These are phyloP conservation scores for Silene noctiflora DNA, from an alignment of 179 eudicot species.

Conservation along the genomic window DNA sequence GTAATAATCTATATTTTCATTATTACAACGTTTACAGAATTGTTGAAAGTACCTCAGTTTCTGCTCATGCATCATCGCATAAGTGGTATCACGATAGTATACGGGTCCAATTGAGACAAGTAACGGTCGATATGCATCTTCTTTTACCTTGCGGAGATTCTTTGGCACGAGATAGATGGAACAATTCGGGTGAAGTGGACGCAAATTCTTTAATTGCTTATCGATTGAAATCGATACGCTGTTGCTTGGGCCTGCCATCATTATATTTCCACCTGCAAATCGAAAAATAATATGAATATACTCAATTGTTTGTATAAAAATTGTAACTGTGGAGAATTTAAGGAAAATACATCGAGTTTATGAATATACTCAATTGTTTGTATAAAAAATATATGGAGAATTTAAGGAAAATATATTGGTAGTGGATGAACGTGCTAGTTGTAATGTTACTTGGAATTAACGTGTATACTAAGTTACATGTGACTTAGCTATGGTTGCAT, in stretches of 20 bases:
- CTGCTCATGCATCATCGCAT: conserved; percentile 21
- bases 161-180: conserved; percentile 31
- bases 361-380: too few relatives aligned
- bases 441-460: too few relatives aligned
- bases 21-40: conserved; percentile 14
- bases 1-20: conserved; percentile 9
- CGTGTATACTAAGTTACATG: too few relatives aligned
- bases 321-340: too few relatives aligned
- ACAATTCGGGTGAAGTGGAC: conserved; percentile 19
- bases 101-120: conserved; percentile 32
- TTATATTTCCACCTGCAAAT: neutral
- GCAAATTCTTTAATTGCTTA: neutral
- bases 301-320: too few relatives aligned
- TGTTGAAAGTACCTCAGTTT: conserved; percentile 30
- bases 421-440: too few relatives aligned
- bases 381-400: too few relatives aligned
- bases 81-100: conserved; percentile 10
- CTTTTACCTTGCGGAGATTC: conserved; percentile 28
- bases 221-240: neutral
- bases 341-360: too few relatives aligned
- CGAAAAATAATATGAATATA: neutral
- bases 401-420: too few relatives aligned
- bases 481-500: too few relatives aligned
- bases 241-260: neutral
- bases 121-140: conserved; percentile 32